phyloP scores from a whole-genome alignment of 495 filamentous ascomycete species.

The Aspergillus sparsus region DNA sequence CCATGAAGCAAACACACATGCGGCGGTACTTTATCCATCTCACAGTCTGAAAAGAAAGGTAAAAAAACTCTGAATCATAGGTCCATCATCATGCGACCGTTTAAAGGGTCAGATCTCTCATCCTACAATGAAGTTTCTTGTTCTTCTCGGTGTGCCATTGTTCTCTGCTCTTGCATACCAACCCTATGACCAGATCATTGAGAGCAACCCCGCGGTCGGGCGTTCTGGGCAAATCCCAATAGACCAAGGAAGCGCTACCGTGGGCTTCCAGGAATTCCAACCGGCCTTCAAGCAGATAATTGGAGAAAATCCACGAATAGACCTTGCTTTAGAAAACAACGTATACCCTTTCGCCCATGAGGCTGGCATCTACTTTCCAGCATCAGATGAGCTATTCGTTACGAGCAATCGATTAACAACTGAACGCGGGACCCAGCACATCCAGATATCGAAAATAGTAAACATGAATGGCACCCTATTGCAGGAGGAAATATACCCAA shows the following conservation, averaged over 20 bases:
- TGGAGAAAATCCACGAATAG: not conserved
- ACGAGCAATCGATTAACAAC: slow-evolving; percentile 48
- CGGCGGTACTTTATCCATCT: no score
- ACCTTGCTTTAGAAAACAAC: slow-evolving; percentile 28
- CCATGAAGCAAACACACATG: no score
- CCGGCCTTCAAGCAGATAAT: not conserved
- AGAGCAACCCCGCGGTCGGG: not conserved
- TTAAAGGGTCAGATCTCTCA: no score
- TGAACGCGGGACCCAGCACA: slow-evolving; percentile 23
- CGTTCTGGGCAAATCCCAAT: not conserved
- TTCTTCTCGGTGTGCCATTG: no score
- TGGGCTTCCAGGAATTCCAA: not conserved
- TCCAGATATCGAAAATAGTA: slow-evolving; percentile 38
- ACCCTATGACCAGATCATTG: no score
- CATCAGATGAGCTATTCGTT: slow-evolving; percentile 54
- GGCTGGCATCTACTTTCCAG: slow-evolving; percentile 56
- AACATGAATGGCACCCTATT: slow-evolving; percentile 25
- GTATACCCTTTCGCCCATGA: slow-evolving; percentile 58
- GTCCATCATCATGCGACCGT: no score
- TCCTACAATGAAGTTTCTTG: no score
- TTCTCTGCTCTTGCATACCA: no score
- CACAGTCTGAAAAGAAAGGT: no score
- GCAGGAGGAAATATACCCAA: slow-evolving; percentile 23
- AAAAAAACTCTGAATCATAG: no score
- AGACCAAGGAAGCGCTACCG: no score